Conservation (phyloP, 805 yeast genomes). For the Hanseniaspora jakobsenii region DNA sequence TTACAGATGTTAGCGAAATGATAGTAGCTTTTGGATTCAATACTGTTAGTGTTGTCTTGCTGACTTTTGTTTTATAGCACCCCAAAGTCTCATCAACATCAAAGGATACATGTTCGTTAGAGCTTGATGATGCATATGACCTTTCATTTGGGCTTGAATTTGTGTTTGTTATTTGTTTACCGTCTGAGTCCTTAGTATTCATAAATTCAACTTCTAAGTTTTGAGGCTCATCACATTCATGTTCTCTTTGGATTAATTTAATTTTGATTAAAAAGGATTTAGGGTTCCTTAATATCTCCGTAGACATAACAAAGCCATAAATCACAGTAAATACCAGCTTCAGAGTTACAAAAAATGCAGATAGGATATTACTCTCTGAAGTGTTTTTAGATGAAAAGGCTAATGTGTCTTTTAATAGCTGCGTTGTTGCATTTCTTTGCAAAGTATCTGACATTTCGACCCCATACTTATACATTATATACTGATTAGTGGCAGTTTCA, state of each 20-base stretch:
- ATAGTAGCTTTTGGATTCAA: conserved; percentile 9
- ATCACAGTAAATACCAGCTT: background rate
- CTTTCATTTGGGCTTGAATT: too few relatives aligned
- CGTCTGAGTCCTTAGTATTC: too few relatives aligned
- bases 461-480: background rate
- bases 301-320: background rate
- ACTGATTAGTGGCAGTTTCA: background rate
- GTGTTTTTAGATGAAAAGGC: background rate
- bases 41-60: background rate
- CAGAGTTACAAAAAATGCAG: background rate
- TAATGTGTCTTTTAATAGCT: too few relatives aligned
- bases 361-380: too few relatives aligned
- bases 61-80: too few relatives aligned
- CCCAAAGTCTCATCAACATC: too few relatives aligned
- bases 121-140: too few relatives aligned
- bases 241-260: background rate
- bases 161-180: too few relatives aligned
- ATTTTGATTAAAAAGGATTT: background rate
- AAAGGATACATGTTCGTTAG: too few relatives aligned
- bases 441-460: background rate
- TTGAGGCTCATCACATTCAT: too few relatives aligned
- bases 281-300: background rate
- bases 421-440: too few relatives aligned
- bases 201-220: too few relatives aligned
- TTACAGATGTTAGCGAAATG: background rate